Evolutionary conservation across 768 basidiomycete genomes (phyloP), one percentile per base, ranked within the genome.

Genomic region (Pholiota molesta): DNA sequence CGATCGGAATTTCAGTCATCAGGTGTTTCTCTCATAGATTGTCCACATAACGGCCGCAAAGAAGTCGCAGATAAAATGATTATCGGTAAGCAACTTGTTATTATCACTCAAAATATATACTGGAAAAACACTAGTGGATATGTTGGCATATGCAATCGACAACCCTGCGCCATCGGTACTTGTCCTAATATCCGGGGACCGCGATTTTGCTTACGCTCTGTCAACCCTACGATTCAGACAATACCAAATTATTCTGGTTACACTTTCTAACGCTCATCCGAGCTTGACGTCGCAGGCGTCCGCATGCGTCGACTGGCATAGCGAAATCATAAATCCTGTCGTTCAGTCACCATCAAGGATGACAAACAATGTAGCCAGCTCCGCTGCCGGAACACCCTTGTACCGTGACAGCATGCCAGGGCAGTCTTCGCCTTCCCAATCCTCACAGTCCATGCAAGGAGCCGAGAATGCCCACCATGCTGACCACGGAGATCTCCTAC

Each of bases 31-130:
- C 59, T 80, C 44, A 75, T 74, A 13, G 75, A 80, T 51, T 79
- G 75, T 60, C 76, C 78, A 13, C 74, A 74, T 51, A 71, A 73
- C 60, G 74, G 73, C 39, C 68, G 72, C 33, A 77, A 77, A 52
- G 74, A 77, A 52, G 81, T 79, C 5, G 80, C 78, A 13, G 81
- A 81, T 66, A 82, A 82, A 67, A 83, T 82, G 80, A 81, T 86
- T 40, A 73, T 83, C 23, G 81, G 83, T 81, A 47, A 62, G 72
- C 66, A 17, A 23, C 11, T 51, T 39, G 5, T 28, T 29, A 16
- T 29, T 51, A 13, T 42, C 7, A n/a, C 29, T 19, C 23, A n/a
- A 23, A 69, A 55, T n/a, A 31, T 31, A 44, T 37, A 31, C 55
- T 40, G 26, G 21, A 19, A 42, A 31, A 33, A 37, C 37, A 17